Evolutionary conservation across 768 basidiomycete genomes (phyloP), one percentile per base, ranked within the genome.

Genomic region (Ramaria sp.): DNA sequence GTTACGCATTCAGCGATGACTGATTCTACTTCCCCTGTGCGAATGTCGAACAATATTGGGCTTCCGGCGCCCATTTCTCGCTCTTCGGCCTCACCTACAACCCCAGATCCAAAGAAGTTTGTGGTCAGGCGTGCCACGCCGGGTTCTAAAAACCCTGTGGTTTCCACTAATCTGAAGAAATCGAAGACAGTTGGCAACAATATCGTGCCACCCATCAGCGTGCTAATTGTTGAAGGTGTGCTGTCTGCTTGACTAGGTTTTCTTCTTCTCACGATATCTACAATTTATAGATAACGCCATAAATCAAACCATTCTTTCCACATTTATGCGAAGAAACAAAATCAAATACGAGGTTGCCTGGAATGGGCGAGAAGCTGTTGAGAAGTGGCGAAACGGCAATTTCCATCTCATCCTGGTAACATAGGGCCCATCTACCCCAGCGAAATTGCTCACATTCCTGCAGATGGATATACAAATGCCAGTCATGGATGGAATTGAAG

Each of bases 401-500:
- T 99, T 96, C 71, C 95, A 99, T 73, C 77, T 99, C 51, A 97
- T 99, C 54, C 71, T 99, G 71, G 95, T 96, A 60, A 62, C 89
- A 74, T 11, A 17, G 27, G 27, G 27, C 27, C 27, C 27, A 27
- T 33, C 39, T 22, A 34, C 53, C 37, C n/a, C 55, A 57, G n/a
- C 34, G 22, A 39, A 9, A 46, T 22, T 24, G 11, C 1, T 54
- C 17, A 7, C 19, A 22, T 37, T 39, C 24, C 30, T 59, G 3
- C 62, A 97, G 95, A 99, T 99, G 96, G 96, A 99, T 73, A 98
- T 99, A 54, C 95, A 98, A 71, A 93, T 99, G 82, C 96, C 96
- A 9, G 85, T 98, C 63, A 98, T 96, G 89, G 91, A 95, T 70
- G 96, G 96, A 34, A 96, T 98, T 50, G 83, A 91, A 67, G 96